Conservation (phyloP, 768 basidiomycete genomes). For the Tricholomella constricta region DNA sequence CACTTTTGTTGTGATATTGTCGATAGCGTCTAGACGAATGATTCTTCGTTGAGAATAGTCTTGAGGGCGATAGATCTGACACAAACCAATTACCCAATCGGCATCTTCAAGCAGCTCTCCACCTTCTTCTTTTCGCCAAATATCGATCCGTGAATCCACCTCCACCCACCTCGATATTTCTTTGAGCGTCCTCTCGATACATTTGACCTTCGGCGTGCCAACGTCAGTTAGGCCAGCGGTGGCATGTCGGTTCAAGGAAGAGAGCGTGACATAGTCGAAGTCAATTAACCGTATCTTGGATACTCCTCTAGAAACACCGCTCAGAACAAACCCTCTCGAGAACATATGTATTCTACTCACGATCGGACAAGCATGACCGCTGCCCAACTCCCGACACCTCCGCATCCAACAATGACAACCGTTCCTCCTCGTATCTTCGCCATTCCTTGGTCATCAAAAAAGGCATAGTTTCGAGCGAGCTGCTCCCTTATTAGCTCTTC, state of each 20-base stretch:
- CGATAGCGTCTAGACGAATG: conserved; percentile 78
- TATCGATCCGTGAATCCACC: conserved; percentile 79
- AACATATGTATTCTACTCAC: conserved; percentile 45
- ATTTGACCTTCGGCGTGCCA: conserved; percentile 87
- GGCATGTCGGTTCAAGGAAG: conserved; percentile 93
- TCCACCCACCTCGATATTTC: conserved; percentile 84
- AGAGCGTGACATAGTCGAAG: conserved; percentile 95
- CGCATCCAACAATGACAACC: conserved; percentile 92
- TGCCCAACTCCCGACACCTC: conserved; percentile 96
- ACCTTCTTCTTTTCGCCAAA: conserved; percentile 87
- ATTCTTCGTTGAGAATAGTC: conserved; percentile 4
- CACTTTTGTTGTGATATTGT: conserved; percentile 96
- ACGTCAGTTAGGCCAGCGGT: conserved; percentile 89
- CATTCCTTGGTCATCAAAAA: conserved; percentile 93
- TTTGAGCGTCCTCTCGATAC: conserved; percentile 67
- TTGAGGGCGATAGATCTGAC: not conserved
- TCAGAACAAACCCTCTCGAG: not conserved
- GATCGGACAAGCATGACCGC: conserved; percentile 92
- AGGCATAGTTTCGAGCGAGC: conserved; percentile 91
- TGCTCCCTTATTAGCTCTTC: conserved; percentile 88
- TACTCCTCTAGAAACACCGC: conserved; percentile 55
- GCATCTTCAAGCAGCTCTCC: conserved; percentile 73
- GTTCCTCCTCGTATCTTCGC: conserved; percentile 66
- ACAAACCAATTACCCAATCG: conserved; percentile 89
- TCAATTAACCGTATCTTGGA: conserved; percentile 81